Conservation (phyloP, 2,329 filamentous ascomycete species). For the Trichophyton verrucosum region DNA sequence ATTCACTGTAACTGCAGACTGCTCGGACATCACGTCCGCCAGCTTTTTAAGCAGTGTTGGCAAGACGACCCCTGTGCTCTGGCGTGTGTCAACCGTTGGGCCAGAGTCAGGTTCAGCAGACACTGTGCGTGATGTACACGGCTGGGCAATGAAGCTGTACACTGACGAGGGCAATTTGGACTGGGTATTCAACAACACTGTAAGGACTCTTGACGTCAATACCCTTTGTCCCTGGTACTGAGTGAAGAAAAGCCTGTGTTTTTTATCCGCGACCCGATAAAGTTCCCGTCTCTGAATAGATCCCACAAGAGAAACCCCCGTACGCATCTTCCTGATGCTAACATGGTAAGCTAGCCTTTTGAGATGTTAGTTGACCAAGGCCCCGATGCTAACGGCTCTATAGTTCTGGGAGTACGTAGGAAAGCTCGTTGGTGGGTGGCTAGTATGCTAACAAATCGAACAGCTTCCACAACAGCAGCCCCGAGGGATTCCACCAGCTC, state of each 20-base stretch:
- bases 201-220: constrained; percentile 12
- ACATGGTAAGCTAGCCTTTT: constrained; percentile 2
- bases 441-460: constrained; percentile 48
- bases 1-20: constrained; percentile 56
- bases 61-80: constrained; percentile 53
- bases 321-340: constrained; percentile 49
- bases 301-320: constrained; percentile 39
- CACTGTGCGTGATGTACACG: constrained; percentile 59
- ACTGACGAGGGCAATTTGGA: constrained; percentile 59
- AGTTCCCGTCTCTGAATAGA: constrained; percentile 56
- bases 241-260: constrained; percentile 43
- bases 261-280: constrained; percentile 55
- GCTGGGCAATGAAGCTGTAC: constrained; percentile 58
- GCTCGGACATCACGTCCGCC: constrained; percentile 55
- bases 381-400: constrained; percentile 14
- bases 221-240: not conserved
- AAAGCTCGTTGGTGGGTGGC: constrained; percentile 27
- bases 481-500: constrained; percentile 43
- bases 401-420: constrained; percentile 24
- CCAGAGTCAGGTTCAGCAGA: constrained; percentile 58
- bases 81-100: constrained; percentile 64
- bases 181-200: constrained; percentile 12
- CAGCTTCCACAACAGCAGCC: constrained; percentile 24
- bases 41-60: constrained; percentile 47
- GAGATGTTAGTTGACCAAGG: not conserved